phyloP scores from a whole-genome alignment of 495 filamentous ascomycete genomes.

The Neurospora sp. region DNA sequence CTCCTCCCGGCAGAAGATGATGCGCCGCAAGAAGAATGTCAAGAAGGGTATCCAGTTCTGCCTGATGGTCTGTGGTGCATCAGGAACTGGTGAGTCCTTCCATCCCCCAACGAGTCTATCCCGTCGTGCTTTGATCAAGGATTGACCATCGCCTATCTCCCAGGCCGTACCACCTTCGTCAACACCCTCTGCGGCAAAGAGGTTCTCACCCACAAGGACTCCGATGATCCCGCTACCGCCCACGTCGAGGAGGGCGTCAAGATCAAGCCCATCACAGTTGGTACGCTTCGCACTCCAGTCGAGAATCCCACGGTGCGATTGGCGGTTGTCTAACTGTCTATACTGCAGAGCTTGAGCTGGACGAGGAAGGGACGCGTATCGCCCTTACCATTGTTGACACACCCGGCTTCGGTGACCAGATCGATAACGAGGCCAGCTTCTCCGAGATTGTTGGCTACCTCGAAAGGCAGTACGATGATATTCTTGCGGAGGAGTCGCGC shows the following conservation, averaged over 20 bases:
- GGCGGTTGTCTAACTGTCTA: constrained; percentile 10
- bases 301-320: no score
- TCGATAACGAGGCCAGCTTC: constrained; percentile 99
- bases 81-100: constrained; percentile 74
- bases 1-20: constrained; percentile 60
- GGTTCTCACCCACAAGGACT: constrained; percentile 79
- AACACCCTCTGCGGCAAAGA: constrained; percentile 97
- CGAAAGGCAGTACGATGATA: constrained; percentile 98
- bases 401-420: constrained; percentile 95
- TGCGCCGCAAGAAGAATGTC: constrained; percentile 99
- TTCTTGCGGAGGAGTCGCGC: constrained; percentile 96
- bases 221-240: constrained; percentile 77
- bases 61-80: constrained; percentile 98
- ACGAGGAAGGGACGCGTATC: constrained; percentile 97
- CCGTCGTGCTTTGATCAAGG: background rate
- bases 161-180: constrained; percentile 96
- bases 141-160: constrained; percentile 16
- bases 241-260: constrained; percentile 93
- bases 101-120: background rate
- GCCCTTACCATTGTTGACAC: constrained; percentile 98
- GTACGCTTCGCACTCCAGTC: constrained; percentile 42
- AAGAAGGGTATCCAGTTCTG: constrained; percentile 99
- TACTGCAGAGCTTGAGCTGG: constrained; percentile 75
- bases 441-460: constrained; percentile 95
- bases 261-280: constrained; percentile 97